Conservation (phyloP, 495 filamentous ascomycete genomes). For the Podospora appendiculata region DNA sequence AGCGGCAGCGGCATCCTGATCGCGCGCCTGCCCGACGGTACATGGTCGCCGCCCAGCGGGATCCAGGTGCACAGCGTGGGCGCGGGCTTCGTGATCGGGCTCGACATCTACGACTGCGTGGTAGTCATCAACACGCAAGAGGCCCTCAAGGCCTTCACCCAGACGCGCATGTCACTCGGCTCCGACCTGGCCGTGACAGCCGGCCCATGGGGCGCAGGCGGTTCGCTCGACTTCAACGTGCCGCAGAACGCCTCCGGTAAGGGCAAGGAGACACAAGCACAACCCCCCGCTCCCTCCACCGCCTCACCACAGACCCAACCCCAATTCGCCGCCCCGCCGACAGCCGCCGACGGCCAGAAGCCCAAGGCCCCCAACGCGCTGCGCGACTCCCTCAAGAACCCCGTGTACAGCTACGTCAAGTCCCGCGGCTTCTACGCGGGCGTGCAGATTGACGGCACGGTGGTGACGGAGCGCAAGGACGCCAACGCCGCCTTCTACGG, state of each 20-base stretch:
- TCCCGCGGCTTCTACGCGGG: constrained; percentile 72
- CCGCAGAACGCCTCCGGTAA: constrained; percentile 8
- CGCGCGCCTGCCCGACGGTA: constrained; percentile 59
- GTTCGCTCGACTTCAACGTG: constrained; percentile 49
- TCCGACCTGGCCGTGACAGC: constrained; percentile 68
- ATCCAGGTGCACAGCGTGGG: constrained; percentile 71
- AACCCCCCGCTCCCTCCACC: neutral
- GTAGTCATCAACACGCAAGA: constrained; percentile 71
- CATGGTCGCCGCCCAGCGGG: constrained; percentile 70
- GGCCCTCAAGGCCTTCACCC: constrained; percentile 66
- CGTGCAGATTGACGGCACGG: constrained; percentile 68
- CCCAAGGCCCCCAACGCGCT: too few species aligned
- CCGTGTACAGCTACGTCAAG: constrained; percentile 78
- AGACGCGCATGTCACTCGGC: constrained; percentile 63
- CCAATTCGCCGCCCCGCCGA: neutral
- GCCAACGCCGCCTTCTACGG: constrained; percentile 76
- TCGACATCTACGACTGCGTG: constrained; percentile 81
- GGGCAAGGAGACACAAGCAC: neutral
- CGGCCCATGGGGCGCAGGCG: constrained; percentile 65
- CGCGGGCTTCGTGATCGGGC: constrained; percentile 67
- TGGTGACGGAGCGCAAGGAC: constrained; percentile 70
- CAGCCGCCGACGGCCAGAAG: too few species aligned
- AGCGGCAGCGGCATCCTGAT: constrained; percentile 67
- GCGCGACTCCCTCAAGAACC: constrained; percentile 29
- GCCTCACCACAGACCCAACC: neutral